Conservation (phyloP, 495 filamentous ascomycete species). For the Xylaria cubensis region DNA sequence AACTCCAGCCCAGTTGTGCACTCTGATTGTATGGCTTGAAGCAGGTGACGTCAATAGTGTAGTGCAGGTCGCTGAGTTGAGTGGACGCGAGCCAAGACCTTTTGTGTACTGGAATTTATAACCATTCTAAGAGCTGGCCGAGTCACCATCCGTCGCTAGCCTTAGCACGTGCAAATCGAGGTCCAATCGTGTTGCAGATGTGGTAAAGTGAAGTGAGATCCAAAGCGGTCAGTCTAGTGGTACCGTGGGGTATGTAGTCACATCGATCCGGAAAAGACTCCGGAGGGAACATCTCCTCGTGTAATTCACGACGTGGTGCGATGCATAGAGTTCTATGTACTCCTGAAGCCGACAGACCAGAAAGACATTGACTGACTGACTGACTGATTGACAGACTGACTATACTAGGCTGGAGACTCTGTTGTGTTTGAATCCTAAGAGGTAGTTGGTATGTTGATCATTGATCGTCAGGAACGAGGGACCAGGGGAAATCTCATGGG, state of each 20-base stretch:
- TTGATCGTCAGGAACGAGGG: background rate
- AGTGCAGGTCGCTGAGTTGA: background rate
- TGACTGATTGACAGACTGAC: background rate
- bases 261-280: background rate
- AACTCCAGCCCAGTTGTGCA: too few relatives aligned
- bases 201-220: conserved; percentile 1
- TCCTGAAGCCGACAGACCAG: background rate
- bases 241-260: conserved; percentile 1
- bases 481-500: background rate
- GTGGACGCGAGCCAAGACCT: background rate
- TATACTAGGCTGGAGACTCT: background rate
- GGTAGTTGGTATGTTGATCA: conserved; percentile 1
- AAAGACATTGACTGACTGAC: background rate
- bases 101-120: background rate
- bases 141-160: background rate
- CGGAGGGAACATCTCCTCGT: background rate
- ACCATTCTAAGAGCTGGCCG: background rate
- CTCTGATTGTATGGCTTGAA: too few relatives aligned
- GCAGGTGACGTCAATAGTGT: too few relatives aligned
- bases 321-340: background rate
- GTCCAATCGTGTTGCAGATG: conserved; percentile 5
- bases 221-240: background rate
- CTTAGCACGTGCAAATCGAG: background rate
- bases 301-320: background rate
- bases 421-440: background rate